These are phyloP conservation scores for Pneumocystis oryctolagi DNA, from an alignment of 1,139 yeast species.

Conservation along the genomic window DNA sequence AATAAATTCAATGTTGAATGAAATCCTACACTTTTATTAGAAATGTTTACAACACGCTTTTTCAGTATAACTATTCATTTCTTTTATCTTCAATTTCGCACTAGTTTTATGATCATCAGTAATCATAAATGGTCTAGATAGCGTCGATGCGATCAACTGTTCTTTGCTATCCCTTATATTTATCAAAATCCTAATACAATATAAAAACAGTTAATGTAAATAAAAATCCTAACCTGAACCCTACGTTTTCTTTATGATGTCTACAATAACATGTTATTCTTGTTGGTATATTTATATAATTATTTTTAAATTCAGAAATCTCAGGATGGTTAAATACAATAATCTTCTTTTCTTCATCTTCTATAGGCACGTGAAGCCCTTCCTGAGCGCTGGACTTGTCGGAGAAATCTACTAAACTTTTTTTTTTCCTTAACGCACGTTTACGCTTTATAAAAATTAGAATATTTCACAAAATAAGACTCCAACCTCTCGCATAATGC, in stretches of 20 bases:
- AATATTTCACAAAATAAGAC: constrained; percentile 1
- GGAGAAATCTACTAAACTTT: constrained; percentile 13
- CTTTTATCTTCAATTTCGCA: not conserved
- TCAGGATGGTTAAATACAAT: constrained; percentile 85
- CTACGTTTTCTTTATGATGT: constrained; percentile 74
- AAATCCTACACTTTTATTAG: not conserved
- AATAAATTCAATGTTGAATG: not conserved
- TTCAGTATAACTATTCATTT: not conserved
- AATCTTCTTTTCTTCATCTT: constrained; percentile 59
- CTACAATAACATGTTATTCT: constrained; percentile 91
- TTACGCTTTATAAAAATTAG: constrained; percentile 3
- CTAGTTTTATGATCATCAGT: constrained; percentile 77
- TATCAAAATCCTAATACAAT: constrained; percentile 37
- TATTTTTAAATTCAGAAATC: constrained; percentile 55
- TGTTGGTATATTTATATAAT: constrained; percentile 55
- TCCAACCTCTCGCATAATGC: constrained; percentile 86
- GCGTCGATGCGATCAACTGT: constrained; percentile 52
- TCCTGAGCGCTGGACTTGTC: constrained; percentile 38
- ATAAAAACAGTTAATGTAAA: not conserved
- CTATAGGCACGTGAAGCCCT: constrained; percentile 57
- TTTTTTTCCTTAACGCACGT: not conserved
- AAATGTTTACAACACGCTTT: not conserved
- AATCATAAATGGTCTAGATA: constrained; percentile 65
- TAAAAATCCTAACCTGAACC: constrained; percentile 34
- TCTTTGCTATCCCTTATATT: constrained; percentile 49